Base-by-base conservation (phyloP, 257 asterid species). In the Anisodus acutangulus region DNA sequence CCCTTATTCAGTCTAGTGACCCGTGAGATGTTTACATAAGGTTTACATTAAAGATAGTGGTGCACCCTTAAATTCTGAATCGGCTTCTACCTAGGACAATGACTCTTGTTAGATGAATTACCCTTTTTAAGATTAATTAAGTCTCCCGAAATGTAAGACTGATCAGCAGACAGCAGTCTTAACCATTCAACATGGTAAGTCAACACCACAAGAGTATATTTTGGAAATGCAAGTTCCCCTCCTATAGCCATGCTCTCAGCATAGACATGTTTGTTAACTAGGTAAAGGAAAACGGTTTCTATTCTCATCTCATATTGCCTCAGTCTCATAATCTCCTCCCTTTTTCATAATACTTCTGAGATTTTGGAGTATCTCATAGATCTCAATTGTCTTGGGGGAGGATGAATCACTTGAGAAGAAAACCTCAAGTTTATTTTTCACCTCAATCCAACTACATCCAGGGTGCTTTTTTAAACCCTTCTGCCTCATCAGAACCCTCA, bases 401-500 rank as follows among this genome's bases (percentile, higher is more conserved):
- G 93, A 90, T 6, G 97, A 86, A 86, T 93, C 98, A 43, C 97
- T 94, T 0, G 98, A 94, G 90, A 84, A 93, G 86, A 95, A 95
- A 79, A 90, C 92, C 41, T 90, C 92, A 49, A 90, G 90, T 83
- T 89, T 86, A 87, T 90, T 86, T 83, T 86, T 91, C 58, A 90
- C 90, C 90, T 94, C 98, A 53, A 95, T 90, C 98, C 98, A 95
- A 85, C 98, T 95, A 85, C 95, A 94, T 26, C 98, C 99, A 0
- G 98, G 97, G 15, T 71, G 45, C 93, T 96, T 96, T 83, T 54
- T 85, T 74, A 92, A 67, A 45, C 98, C 99, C 85, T 84, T 90
- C 84, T 90, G 88, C 90, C 87, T 94, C 97, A 92, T 90, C 84
- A 82, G 16, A 49, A 72, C 87, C 91, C 99, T 92, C 90, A 96